phyloP scores from a whole-genome alignment of 257 asterid species.

The Solanum neorickii region DNA sequence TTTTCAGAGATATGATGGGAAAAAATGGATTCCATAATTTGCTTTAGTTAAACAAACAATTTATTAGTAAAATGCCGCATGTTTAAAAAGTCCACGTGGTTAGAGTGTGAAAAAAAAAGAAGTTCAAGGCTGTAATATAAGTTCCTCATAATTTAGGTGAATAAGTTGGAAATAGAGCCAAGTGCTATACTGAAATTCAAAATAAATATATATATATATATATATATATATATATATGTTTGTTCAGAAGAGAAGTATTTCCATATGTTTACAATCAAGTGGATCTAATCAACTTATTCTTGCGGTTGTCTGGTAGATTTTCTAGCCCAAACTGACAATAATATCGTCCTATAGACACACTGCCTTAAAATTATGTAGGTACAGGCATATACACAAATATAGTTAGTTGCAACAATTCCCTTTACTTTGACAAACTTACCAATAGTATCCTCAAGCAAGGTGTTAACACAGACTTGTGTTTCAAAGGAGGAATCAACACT shows the following conservation, averaged over 20 bases:
- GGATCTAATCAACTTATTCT: background rate
- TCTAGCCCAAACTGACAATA: background rate
- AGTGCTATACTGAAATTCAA: background rate
- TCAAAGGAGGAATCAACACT: constrained; percentile 79
- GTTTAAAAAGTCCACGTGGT: background rate
- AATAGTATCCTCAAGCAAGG: constrained; percentile 67
- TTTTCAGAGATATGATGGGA: background rate
- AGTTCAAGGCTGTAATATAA: background rate
- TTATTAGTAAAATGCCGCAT: background rate
- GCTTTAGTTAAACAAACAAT: background rate
- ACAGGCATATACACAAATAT: background rate
- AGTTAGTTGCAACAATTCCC: background rate
- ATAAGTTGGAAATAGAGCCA: background rate
- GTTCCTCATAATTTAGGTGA: background rate
- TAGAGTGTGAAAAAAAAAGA: background rate
- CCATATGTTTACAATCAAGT: background rate
- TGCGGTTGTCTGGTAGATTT: background rate
- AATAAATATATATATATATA: too few species aligned
- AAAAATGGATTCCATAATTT: background rate
- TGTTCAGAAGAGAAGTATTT: background rate
- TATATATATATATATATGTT: too few species aligned
- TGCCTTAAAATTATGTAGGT: background rate
- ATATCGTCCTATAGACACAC: background rate
- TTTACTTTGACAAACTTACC: constrained; percentile 46
- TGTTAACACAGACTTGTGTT: constrained; percentile 68